Evolutionary conservation across 208 protist species (phyloP), one percentile per base, ranked within the genome.

Genomic region (Acanthamoeba sp.): DNA sequence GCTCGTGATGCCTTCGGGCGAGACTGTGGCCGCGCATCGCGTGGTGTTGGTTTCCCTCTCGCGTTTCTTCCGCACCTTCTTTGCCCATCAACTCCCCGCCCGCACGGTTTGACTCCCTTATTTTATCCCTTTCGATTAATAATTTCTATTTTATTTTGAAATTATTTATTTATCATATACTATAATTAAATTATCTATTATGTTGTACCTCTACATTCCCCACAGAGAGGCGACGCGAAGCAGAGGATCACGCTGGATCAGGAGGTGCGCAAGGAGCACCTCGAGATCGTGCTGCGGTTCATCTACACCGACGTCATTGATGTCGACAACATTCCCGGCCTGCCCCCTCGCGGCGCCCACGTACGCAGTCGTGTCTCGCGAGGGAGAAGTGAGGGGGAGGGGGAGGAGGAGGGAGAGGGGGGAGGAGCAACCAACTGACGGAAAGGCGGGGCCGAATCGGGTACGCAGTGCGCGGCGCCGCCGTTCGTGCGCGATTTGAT

Each of bases 261-360:
- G 18, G 18, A 38, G 20, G 76, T 85, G 27, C 2, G 27, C 45
- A 85, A 85, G 42, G 76, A 85, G 38, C 76, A 85, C 27, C 42
- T 85, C 0, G 76, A 85, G n/a, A 85, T 85, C 45, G 27, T 85
- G 6, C 38, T 85, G 5, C 76, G 76, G 10, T 85, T 85, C 76
- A 85, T 85, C 45, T 85, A 85, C 45, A 85, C 76, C 45, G 42
- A 85, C 12, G 5, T 9, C 27, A 85, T 85, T 22, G 76, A 85
- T 34, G 76, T 85, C 27, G 76, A 55, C 76, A 85, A 85, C 42
- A 59, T 85, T 32, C 22, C 38, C 9, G 76, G 76, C 24, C 42
- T 85, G 12, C 76, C 76, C 2, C 10, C 76, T 7, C 32, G 22
- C 27, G 76, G 76, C 20, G 22, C 76, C 24, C 27, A 57, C n/a